Evolutionary conservation across 805 yeast genomes (phyloP).

Genomic region (Saturnispora diversa): DNA sequence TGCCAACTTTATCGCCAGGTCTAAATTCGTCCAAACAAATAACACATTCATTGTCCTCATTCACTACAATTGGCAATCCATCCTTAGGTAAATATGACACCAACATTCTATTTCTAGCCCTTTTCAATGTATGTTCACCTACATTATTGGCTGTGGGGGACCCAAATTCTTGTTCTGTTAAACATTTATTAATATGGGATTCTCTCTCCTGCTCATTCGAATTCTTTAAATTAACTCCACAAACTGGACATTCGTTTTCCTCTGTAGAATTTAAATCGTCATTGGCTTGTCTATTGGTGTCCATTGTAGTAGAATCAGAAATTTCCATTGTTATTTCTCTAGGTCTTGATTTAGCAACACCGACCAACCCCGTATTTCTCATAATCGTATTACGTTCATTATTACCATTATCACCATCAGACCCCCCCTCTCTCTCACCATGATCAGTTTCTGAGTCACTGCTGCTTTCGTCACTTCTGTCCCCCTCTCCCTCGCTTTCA

Average conservation of each 20-base stretch:
- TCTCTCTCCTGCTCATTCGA: constrained; percentile 36
- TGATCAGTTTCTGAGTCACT: constrained; percentile 1
- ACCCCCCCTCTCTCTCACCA: neutral
- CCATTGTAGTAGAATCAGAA: neutral
- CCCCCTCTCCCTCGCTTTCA: neutral
- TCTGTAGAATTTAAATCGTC: constrained; percentile 18
- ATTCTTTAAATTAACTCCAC: constrained; percentile 26
- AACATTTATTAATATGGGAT: constrained; percentile 63
- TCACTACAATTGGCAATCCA: constrained; percentile 20
- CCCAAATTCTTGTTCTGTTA: constrained; percentile 54
- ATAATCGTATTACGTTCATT: neutral
- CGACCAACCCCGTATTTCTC: too few species aligned
- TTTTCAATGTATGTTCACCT: constrained; percentile 21
- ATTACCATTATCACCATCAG: neutral
- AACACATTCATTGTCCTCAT: constrained; percentile 70
- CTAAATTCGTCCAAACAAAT: constrained; percentile 85
- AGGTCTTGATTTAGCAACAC: constrained; percentile 11
- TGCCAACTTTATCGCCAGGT: constrained; percentile 83
- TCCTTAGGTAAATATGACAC: constrained; percentile 54
- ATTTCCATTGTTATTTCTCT: constrained; percentile 14
- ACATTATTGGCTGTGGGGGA: constrained; percentile 36
- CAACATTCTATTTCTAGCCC: constrained; percentile 73
- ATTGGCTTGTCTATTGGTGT: neutral
- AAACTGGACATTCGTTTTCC: constrained; percentile 38
- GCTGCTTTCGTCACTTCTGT: neutral